A percentile compares a stretch with the other conserved stretches of the same genome.
These are phyloP conservation scores for Penicillium polonicum DNA, from an alignment of 2,329 filamentous ascomycete genomes.

Conservation along the genomic window DNA sequence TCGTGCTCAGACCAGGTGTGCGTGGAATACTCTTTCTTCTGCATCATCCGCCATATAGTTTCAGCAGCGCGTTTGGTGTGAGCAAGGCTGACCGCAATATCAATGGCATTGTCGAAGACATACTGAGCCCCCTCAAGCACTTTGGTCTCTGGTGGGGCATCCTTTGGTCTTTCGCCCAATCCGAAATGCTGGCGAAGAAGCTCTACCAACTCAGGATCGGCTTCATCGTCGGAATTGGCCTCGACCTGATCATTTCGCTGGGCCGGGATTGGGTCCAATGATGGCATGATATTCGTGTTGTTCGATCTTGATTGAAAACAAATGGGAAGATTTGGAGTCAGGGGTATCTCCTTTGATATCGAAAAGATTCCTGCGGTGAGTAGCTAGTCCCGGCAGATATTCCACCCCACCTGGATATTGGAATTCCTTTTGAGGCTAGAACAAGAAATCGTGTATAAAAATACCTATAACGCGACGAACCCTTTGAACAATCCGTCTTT, in stretches of 20 bases:
- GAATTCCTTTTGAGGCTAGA: neutral
- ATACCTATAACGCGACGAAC: neutral
- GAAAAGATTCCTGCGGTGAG: conserved; percentile 1
- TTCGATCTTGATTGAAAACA: neutral
- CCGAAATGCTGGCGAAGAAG: conserved; percentile 78
- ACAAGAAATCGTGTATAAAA: neutral
- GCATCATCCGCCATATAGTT: conserved; percentile 77
- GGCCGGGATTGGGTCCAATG: conserved; percentile 16
- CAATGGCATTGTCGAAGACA: conserved; percentile 88
- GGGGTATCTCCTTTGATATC: conserved; percentile 7
- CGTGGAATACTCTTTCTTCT: conserved; percentile 77
- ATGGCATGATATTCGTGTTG: conserved; percentile 15
- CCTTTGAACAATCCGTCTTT: neutral
- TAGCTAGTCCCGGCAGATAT: neutral
- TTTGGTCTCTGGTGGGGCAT: conserved; percentile 68
- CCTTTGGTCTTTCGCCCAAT: conserved; percentile 54
- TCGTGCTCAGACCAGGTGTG: conserved; percentile 85
- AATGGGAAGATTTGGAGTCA: neutral
- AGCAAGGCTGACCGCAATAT: conserved; percentile 82
- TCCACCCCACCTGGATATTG: neutral
- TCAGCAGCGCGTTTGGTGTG: conserved; percentile 80
- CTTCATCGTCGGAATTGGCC: conserved; percentile 85
- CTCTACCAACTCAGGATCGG: conserved; percentile 81
- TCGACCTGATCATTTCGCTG: conserved; percentile 22
- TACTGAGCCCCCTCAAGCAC: conserved; percentile 80